These are phyloP conservation scores for Angomonas ambiguus DNA, from an alignment of 208 protist genomes.

Conservation along the genomic window DNA sequence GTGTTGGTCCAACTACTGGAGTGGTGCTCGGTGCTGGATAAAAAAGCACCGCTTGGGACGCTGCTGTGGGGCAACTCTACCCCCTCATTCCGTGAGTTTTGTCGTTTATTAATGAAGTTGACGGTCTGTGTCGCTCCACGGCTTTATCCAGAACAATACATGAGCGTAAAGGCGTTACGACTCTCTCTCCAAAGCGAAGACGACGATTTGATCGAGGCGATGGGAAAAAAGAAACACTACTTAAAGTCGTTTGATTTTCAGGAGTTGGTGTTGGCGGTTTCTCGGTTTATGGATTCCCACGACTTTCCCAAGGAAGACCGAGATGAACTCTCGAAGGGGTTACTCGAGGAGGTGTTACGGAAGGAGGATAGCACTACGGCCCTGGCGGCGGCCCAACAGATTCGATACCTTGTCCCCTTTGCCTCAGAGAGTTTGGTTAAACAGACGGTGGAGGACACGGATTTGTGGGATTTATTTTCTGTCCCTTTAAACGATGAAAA, in stretches of 20 bases:
- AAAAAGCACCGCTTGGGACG: constrained; percentile 19
- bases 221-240: constrained; percentile 54
- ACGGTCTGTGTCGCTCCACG: constrained; percentile 50
- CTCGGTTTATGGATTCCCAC: constrained; percentile 40
- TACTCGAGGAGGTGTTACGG: constrained; percentile 31
- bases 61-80: constrained; percentile 27
- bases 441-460: constrained; percentile 25
- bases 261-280: constrained; percentile 30
- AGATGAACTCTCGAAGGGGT: constrained; percentile 30
- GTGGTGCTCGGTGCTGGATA: constrained; percentile 39
- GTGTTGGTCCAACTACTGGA: constrained; percentile 23
- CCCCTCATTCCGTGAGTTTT: constrained; percentile 19
- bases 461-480: constrained; percentile 40
- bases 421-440: constrained; percentile 42
- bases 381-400: constrained; percentile 38
- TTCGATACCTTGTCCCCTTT: constrained; percentile 62
- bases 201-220: constrained; percentile 32
- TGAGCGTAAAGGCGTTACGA: constrained; percentile 75
- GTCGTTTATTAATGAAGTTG: constrained; percentile 27
- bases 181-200: constrained; percentile 22
- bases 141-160: constrained; percentile 67
- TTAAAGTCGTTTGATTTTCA: constrained; percentile 33
- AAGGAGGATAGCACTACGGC: constrained; percentile 23
- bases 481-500: constrained; percentile 13
- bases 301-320: constrained; percentile 25